Conservation (phyloP, 2,329 filamentous ascomycete genomes). For the Apiospora arundinis region DNA sequence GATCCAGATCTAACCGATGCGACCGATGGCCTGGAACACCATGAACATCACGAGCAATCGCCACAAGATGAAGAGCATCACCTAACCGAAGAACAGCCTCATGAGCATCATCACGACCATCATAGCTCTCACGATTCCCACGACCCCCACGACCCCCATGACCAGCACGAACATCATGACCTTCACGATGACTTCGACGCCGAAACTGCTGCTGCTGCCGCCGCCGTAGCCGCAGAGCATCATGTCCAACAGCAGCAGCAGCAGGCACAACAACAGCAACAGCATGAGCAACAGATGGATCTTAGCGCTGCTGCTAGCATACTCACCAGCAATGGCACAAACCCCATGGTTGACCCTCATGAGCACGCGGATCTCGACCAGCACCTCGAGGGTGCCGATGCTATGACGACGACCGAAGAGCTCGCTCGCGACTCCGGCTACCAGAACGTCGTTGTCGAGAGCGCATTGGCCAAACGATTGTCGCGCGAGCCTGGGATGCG, state of each 20-base stretch:
- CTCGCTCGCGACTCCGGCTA: constrained; percentile 57
- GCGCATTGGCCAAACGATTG: constrained; percentile 61
- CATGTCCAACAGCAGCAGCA: constrained; percentile 29
- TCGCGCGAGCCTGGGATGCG: constrained; percentile 55
- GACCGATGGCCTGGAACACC: constrained; percentile 19
- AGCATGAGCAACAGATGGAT: constrained; percentile 39
- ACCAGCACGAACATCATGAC: constrained; percentile 19
- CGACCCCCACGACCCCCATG: constrained; percentile 15
- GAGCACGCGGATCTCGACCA: constrained; percentile 40
- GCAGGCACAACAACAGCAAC: constrained; percentile 40
- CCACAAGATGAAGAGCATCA: constrained; percentile 5
- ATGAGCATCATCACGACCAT: constrained; percentile 13
- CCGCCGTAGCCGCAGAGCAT: constrained; percentile 22
- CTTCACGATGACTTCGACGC: constrained; percentile 26
- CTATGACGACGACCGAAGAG: constrained; percentile 51
- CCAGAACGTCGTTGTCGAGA: constrained; percentile 54
- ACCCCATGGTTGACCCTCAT: constrained; percentile 37
- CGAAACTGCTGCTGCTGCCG: constrained; percentile 26
- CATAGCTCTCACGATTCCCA: constrained; percentile 13
- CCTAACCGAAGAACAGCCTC: constrained; percentile 12
- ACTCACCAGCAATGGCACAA: constrained; percentile 40
- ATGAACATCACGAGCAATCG: constrained; percentile 17
- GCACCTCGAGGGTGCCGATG: constrained; percentile 32
- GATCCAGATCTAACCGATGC: constrained; percentile 22
- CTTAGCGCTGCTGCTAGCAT: constrained; percentile 38